A percentile compares a stretch with the other conserved stretches of the same genome.
Conservation (phyloP, 345 rosid species). For the Zanthoxylum bungeanum region DNA sequence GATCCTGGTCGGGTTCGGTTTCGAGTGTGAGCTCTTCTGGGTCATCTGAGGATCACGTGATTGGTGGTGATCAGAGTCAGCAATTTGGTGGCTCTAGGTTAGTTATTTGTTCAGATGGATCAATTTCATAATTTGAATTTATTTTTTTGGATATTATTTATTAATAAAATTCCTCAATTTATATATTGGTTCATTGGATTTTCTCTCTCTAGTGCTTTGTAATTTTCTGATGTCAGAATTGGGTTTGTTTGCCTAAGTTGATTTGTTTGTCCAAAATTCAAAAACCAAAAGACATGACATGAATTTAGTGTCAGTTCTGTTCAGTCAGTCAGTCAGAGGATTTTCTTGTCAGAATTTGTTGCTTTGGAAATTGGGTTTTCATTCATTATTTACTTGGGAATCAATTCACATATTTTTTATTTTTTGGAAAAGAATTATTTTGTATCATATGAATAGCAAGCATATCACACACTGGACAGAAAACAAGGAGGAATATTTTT, state of each 20-base stretch:
- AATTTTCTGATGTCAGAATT: conserved; percentile 22
- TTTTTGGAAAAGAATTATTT: too few species aligned
- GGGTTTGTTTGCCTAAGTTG: conserved; percentile 5
- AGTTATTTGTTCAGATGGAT: background rate
- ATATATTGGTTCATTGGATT: background rate
- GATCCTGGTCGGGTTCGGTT: conserved; percentile 63
- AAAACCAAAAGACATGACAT: too few species aligned
- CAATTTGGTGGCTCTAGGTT: conserved; percentile 50
- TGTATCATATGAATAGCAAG: background rate
- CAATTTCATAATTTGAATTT: background rate
- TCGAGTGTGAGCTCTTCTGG: conserved; percentile 88
- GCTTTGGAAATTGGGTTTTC: background rate
- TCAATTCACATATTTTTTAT: background rate
- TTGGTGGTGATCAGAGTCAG: conserved; percentile 37
- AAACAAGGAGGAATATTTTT: background rate
- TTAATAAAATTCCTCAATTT: background rate
- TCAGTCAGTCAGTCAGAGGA: background rate
- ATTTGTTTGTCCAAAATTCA: too few species aligned
- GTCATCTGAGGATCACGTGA: conserved; percentile 67
- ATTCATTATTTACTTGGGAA: too few species aligned
- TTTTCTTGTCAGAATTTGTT: background rate
- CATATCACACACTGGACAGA: background rate
- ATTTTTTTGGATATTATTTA: background rate
- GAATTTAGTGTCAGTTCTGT: conserved; percentile 13
- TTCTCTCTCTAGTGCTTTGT: background rate